Percentiles rank a stretch among this genome's conserved stretches.
Evolutionary conservation across 495 filamentous ascomycete species (phyloP).

Genomic region (Aspergillus avenaceus): DNA sequence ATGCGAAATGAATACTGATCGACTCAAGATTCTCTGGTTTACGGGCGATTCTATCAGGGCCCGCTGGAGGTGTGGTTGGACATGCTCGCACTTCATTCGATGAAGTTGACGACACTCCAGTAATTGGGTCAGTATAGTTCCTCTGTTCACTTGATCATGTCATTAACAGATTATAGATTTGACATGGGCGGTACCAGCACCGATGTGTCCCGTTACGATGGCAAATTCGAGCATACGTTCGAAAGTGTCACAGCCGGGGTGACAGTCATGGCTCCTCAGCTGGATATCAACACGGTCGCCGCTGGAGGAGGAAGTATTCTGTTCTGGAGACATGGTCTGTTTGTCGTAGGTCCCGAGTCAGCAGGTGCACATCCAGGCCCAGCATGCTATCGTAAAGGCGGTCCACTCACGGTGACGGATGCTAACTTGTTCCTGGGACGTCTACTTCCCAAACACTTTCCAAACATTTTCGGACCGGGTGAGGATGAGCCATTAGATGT

Average conservation of each 20-base stretch:
- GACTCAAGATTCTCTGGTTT: conserved; percentile 56
- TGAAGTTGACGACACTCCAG: conserved; percentile 74
- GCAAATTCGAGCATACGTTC: conserved; percentile 93
- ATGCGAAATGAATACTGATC: conserved; percentile 54
- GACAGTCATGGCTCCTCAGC: conserved; percentile 87
- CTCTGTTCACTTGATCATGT: no score
- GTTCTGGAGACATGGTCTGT: conserved; percentile 86
- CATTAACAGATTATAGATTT: no score
- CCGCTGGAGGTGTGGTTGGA: conserved; percentile 74
- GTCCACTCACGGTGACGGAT: conserved; percentile 88
- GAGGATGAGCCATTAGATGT: conserved; percentile 83
- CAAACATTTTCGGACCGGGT: conserved; percentile 90
- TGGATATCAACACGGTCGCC: conserved; percentile 97
- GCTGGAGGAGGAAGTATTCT: conserved; percentile 89
- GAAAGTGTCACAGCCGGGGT: conserved; percentile 95
- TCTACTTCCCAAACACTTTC: conserved; percentile 89
- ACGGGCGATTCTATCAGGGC: conserved; percentile 56
- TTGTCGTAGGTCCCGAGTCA: conserved; percentile 93
- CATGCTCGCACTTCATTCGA: conserved; percentile 94
- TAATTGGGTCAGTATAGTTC: no score
- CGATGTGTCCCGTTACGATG: conserved; percentile 90
- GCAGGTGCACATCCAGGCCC: conserved; percentile 91
- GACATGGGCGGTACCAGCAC: conserved; percentile 97
- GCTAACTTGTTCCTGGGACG: conserved; percentile 88
- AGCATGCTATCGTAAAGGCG: conserved; percentile 92